Percentiles rank a stretch among this genome's conserved stretches.
Evolutionary conservation across 2,329 filamentous ascomycete species (phyloP).

Genomic region (Furcasterigmium sp.): DNA sequence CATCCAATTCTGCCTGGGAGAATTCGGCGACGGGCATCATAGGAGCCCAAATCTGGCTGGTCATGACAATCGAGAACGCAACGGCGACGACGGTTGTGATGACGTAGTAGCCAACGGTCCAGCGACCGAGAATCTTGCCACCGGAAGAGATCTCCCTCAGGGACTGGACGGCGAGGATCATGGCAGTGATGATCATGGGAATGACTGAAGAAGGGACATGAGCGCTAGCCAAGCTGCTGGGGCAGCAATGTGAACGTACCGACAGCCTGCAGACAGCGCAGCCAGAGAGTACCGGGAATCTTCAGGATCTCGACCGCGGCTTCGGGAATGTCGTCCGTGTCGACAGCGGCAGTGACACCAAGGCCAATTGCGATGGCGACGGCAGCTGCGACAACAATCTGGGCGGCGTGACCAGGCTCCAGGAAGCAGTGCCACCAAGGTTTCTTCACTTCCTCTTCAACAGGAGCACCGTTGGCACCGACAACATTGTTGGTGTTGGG

Average conservation of each 20-base stretch:
- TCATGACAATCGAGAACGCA: constrained; percentile 38
- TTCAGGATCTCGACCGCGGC: constrained; percentile 34
- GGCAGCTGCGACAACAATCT: constrained; percentile 42
- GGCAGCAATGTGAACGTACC: constrained; percentile 24
- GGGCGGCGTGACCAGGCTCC: constrained; percentile 38
- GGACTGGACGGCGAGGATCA: constrained; percentile 45
- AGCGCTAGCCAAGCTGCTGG: neutral
- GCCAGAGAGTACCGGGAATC: constrained; percentile 44
- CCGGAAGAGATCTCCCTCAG: constrained; percentile 38
- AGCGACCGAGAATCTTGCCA: constrained; percentile 37
- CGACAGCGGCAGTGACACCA: constrained; percentile 34
- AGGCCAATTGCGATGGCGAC: constrained; percentile 46
- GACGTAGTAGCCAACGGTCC: constrained; percentile 45
- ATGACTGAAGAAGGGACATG: constrained; percentile 29
- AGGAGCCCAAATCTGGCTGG: constrained; percentile 39
- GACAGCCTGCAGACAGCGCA: constrained; percentile 41
- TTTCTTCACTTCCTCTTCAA: constrained; percentile 17
- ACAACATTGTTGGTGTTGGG: constrained; percentile 5
- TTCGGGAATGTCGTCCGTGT: constrained; percentile 35
- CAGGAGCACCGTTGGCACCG: constrained; percentile 1
- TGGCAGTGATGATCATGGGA: constrained; percentile 45
- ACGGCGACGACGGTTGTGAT: constrained; percentile 44
- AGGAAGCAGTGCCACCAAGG: constrained; percentile 30
- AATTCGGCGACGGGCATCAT: constrained; percentile 33
- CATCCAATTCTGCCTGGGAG: too few relatives aligned